These are phyloP conservation scores for Leccinum obscurum DNA, from an alignment of 768 basidiomycete species.

Conservation along the genomic window DNA sequence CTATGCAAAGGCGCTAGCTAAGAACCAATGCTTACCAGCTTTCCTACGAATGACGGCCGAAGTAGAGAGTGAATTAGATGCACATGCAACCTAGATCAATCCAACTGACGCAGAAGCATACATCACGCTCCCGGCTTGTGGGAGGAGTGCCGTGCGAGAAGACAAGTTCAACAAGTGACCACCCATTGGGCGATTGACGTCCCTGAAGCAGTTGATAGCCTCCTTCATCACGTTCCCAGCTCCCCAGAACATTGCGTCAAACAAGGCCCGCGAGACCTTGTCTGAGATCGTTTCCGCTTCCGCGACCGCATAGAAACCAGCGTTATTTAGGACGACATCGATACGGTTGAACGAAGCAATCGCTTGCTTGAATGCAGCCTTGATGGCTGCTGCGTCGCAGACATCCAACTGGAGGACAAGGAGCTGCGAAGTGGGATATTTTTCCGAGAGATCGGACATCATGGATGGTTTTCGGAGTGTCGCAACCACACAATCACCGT, in stretches of 20 bases:
- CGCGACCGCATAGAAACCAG: conserved; percentile 32
- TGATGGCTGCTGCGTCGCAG: conserved; percentile 32
- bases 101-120: conserved; percentile 33
- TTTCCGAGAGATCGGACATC: conserved; percentile 31
- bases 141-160: conserved; percentile 31
- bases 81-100: background rate
- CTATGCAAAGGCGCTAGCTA: background rate
- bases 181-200: conserved; percentile 36
- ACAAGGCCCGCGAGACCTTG: conserved; percentile 66
- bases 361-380: conserved; percentile 36
- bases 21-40: conserved; percentile 14
- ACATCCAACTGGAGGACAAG: conserved; percentile 46
- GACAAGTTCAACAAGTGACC: conserved; percentile 37
- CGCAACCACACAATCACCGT: conserved; percentile 44
- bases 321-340: conserved; percentile 50
- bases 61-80: background rate
- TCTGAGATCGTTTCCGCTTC: conserved; percentile 85
- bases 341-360: conserved; percentile 38
- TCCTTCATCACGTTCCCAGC: conserved; percentile 32
- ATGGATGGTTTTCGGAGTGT: conserved; percentile 42
- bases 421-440: conserved; percentile 36
- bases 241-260: conserved; percentile 40
- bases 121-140: conserved; percentile 14
- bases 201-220: conserved; percentile 38
- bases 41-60: conserved; percentile 9